Evolutionary conservation across 2,329 filamentous ascomycete genomes (phyloP).

Genomic region (Fusarium xyrophilum): DNA sequence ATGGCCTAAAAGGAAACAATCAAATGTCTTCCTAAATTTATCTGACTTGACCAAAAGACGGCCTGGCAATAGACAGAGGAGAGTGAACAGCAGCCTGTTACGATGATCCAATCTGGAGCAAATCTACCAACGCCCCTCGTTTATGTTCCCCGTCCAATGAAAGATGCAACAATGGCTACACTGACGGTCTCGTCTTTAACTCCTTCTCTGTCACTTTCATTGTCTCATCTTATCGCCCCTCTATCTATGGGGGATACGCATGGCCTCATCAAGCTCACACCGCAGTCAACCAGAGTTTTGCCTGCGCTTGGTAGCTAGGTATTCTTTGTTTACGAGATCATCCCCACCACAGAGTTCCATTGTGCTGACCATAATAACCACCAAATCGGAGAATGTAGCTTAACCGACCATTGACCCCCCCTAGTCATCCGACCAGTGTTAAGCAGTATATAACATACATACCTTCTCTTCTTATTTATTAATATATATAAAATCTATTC

Average conservation of each 20-base stretch:
- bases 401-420: no score
- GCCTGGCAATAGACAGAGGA: not conserved
- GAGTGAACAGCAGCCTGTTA: not conserved
- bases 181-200: constrained; percentile 12
- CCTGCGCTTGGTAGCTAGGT: constrained; percentile 1
- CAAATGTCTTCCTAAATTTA: not conserved
- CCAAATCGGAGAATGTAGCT: no score
- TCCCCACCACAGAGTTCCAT: constrained; percentile 31
- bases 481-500: no score
- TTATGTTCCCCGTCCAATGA: not conserved
- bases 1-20: not conserved
- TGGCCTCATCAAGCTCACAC: constrained; percentile 10
- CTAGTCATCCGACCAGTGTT: no score
- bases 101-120: not conserved
- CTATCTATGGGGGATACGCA: constrained; percentile 1
- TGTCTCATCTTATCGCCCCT: constrained; percentile 19
- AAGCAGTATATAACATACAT: no score
- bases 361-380: constrained; percentile 34
- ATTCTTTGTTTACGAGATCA: constrained; percentile 21
- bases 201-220: constrained; percentile 13
- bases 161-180: constrained; percentile 4
- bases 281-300: constrained; percentile 8
- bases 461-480: no score
- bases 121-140: not conserved
- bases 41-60: not conserved